Conservation (phyloP, 1,139 yeast genomes). For the Meyerozyma guilliermondii region DNA sequence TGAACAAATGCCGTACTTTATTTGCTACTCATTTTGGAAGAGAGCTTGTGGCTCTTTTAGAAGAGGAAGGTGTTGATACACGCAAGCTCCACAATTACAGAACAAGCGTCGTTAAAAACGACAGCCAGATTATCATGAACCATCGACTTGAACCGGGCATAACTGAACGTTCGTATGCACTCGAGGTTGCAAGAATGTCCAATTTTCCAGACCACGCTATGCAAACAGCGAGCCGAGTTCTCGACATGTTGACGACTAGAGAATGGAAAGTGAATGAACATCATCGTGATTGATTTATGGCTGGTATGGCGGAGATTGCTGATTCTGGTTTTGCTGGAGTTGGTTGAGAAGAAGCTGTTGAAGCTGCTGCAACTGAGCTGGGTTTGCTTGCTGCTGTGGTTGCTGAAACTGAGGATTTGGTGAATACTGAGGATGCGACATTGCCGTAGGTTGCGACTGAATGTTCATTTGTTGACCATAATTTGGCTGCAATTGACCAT, state of each 20-base stretch:
- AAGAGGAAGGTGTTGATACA: constrained; percentile 22
- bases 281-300: not conserved
- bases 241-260: constrained; percentile 11
- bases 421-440: not conserved
- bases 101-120: constrained; percentile 39
- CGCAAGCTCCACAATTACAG: constrained; percentile 42
- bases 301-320: constrained; percentile 7
- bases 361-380: constrained; percentile 23
- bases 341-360: constrained; percentile 26
- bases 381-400: constrained; percentile 8
- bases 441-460: constrained; percentile 3
- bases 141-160: constrained; percentile 70
- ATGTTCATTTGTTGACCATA: not conserved
- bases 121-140: constrained; percentile 41
- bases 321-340: constrained; percentile 10
- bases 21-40: constrained; percentile 93
- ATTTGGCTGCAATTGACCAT: not conserved
- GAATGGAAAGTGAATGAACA: too few relatives aligned
- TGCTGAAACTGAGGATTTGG: constrained; percentile 4
- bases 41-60: constrained; percentile 43
- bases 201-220: constrained; percentile 73
- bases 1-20: constrained; percentile 66
- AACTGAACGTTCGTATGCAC: constrained; percentile 72
- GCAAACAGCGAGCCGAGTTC: constrained; percentile 40
- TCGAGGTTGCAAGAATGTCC: constrained; percentile 78